These are phyloP conservation scores for Aspergillus chevalieri DNA, from an alignment of 2,329 filamentous ascomycete species.

Conservation along the genomic window DNA sequence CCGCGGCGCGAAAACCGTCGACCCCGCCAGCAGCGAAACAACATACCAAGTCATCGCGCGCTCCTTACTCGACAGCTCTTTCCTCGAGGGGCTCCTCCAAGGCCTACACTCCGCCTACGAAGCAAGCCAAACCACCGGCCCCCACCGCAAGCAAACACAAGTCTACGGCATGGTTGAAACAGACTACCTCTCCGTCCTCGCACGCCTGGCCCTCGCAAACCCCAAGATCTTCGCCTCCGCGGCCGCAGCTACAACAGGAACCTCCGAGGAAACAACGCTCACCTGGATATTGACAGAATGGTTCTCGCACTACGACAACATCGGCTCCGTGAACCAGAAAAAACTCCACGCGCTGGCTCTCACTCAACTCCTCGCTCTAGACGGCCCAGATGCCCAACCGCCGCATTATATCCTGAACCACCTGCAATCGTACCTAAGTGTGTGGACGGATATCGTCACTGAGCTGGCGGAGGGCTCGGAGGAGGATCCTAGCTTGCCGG, in stretches of 20 bases:
- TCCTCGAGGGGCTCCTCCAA: conserved; percentile 59
- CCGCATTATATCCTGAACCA: conserved; percentile 37
- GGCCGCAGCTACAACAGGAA: conserved; percentile 32
- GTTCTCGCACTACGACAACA: conserved; percentile 45
- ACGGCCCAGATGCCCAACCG: conserved; percentile 29
- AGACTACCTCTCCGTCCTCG: conserved; percentile 78
- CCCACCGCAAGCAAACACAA: conserved; percentile 62
- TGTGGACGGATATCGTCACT: conserved; percentile 43
- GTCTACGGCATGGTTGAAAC: conserved; percentile 72
- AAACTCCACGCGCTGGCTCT: conserved; percentile 43
- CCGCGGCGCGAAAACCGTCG: conserved; percentile 56
- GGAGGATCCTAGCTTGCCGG: conserved; percentile 29
- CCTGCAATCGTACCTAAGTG: conserved; percentile 41
- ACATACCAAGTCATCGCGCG: conserved; percentile 59
- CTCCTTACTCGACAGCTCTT: conserved; percentile 59
- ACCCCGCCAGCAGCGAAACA: conserved; percentile 45
- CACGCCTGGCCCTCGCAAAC: conserved; percentile 68
- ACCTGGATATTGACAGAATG: conserved; percentile 44
- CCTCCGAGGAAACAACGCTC: conserved; percentile 29
- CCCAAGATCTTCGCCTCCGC: conserved; percentile 60
- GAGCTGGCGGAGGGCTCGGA: conserved; percentile 39
- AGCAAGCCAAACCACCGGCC: conserved; percentile 75
- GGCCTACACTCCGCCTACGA: conserved; percentile 63
- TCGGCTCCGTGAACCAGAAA: conserved; percentile 41
- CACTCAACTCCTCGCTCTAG: conserved; percentile 39